Evolutionary conservation across 2,329 filamentous ascomycete genomes (phyloP), one percentile per base, ranked within the genome.

Genomic region (Arthroderma sp.): DNA sequence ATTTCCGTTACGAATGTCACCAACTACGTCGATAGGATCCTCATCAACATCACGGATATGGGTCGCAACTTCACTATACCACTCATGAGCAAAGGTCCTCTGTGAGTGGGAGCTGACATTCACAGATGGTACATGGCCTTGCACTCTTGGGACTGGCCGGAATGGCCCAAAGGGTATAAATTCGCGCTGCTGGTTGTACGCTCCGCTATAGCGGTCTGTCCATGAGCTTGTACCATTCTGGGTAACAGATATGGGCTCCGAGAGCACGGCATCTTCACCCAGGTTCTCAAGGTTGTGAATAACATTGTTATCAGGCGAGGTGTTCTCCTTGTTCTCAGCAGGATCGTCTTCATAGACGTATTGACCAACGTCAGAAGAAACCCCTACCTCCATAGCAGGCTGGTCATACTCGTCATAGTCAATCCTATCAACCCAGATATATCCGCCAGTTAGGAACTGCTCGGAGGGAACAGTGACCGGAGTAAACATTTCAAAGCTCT

Each of bases 321-420:
- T 32, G 15, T 49, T 49, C 38, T 49, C 48, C 28, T 49, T 49
- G 32, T 49, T 43, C 31, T 44, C 44, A 33, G 44, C 42, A 6
- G 42, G 32, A 32, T 46, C 41, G 22, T 46, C 47, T 27, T 44
- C 47, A 46, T 34, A 46, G 40, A 9, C 38, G 41, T 36, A 43
- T 42, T 42, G 36, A 34, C 32, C 8, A 9, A 34, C 11, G 3
- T 34, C 32, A 2, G 32, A 34, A 9, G 32, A 34, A 34, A 2
- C 32, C 32, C 40, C 30, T 40, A 44, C 3, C 8, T 15, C 32
- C 40, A 2, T 37, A 41, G 30, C 11, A 40, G 2, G 22, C 41
- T 27, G 2, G 10, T 40, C 10, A 36, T 44, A 9, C 38, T 38
- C 29, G n/a, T 44, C 4, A 33, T 33, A 34, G 8, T 11, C 27